phyloP scores from a whole-genome alignment of 495 filamentous ascomycete genomes.

The Pyrenula massariospora region DNA sequence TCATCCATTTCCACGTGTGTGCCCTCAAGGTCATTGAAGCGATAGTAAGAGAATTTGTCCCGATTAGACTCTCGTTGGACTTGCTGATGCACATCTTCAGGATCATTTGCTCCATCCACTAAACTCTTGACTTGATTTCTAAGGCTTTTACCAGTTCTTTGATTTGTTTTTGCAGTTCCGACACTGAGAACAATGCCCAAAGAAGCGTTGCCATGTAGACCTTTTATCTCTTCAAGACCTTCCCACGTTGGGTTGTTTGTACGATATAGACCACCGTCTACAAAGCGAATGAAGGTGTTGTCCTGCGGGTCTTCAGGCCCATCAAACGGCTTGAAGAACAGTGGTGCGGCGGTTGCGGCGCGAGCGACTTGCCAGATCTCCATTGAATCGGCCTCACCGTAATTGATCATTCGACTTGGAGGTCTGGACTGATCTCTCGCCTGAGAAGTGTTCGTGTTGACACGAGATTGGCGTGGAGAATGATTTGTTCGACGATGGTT shows the following conservation, averaged over 20 bases:
- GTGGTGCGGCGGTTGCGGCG: conserved; percentile 9
- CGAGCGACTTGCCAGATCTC: conserved; percentile 11
- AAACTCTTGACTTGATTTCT: background rate
- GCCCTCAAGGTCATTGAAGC: background rate
- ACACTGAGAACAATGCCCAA: conserved; percentile 9
- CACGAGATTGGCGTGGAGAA: no score
- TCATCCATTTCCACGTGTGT: background rate
- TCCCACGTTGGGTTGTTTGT: conserved; percentile 3
- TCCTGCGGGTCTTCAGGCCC: background rate
- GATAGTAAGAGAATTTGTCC: background rate
- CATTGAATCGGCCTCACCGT: conserved; percentile 2
- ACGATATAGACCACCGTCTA: conserved; percentile 5
- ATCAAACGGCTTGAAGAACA: conserved; percentile 8
- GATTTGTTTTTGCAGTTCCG: conserved; percentile 4
- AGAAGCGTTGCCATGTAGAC: background rate
- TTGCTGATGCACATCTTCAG: background rate
- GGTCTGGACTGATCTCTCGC: background rate
- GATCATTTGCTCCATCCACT: background rate
- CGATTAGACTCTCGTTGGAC: background rate
- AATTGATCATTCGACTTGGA: no score
- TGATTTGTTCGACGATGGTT: conserved; percentile 2
- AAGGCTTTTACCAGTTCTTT: background rate
- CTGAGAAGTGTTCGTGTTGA: no score
- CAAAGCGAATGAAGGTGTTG: background rate
- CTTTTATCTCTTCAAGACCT: conserved; percentile 6